A percentile compares a stretch with the other conserved stretches of the same genome.
phyloP scores from a whole-genome alignment of 768 basidiomycete genomes.

The Punctularia strigosozonata region DNA sequence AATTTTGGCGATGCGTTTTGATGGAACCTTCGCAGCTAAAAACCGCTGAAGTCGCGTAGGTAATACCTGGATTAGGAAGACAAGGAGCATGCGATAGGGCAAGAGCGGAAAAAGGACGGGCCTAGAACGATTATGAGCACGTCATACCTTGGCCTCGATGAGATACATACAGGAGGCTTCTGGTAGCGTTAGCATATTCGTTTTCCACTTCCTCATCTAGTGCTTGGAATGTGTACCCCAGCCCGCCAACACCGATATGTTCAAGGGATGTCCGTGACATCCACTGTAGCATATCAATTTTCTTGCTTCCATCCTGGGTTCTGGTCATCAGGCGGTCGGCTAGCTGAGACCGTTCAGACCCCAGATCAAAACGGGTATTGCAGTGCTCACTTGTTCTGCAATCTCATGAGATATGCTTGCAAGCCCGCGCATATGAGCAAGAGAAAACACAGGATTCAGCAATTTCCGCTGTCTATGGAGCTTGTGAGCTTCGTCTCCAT shows the following conservation, averaged over 20 bases:
- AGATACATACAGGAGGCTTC: conserved; percentile 31
- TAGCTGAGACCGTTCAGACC: no score
- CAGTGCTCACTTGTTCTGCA: no score
- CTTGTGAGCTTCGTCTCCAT: no score
- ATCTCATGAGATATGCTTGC: no score
- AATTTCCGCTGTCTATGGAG: no score
- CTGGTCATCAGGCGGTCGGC: background rate
- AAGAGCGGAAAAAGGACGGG: background rate
- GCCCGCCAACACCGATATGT: conserved; percentile 4
- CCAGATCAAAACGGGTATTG: no score
- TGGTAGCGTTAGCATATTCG: conserved; percentile 31
- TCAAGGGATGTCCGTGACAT: conserved; percentile 5
- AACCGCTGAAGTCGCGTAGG: background rate
- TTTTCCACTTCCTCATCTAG: conserved; percentile 29
- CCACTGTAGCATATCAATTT: conserved; percentile 6
- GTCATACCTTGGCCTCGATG: no score
- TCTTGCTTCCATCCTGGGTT: no score
- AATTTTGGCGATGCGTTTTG: background rate
- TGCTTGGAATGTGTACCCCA: conserved; percentile 31
- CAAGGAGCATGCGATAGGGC: conserved; percentile 9
- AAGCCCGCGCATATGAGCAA: no score
- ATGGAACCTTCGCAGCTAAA: background rate
- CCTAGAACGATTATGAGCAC: no score
- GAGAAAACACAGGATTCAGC: no score
- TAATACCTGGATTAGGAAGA: conserved; percentile 10